Conservation (phyloP, 148 eudicot species). For the Rhododendron ovatum region DNA sequence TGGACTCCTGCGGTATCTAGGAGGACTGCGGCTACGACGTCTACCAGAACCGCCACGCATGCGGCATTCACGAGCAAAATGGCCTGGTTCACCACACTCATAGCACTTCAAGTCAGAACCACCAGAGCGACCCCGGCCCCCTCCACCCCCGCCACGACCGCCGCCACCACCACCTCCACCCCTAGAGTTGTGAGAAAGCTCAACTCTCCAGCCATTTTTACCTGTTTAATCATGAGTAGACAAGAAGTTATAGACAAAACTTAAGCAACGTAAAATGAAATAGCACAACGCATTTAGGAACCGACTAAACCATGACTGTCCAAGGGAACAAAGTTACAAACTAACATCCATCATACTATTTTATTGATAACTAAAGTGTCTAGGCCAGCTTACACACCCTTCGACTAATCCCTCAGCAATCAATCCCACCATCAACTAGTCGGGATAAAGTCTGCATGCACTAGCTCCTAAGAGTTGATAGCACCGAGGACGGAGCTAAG, state of each 20-base stretch:
- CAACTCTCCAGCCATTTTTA: constrained; percentile 98
- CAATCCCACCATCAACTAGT: too few relatives aligned
- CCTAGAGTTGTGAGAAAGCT: constrained; percentile 91
- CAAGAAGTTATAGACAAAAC: neutral
- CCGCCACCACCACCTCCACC: constrained; percentile 61
- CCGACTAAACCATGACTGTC: neutral
- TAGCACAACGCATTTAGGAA: neutral
- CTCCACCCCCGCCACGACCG: constrained; percentile 45
- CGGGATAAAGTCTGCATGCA: neutral
- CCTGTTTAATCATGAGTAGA: constrained; percentile 31
- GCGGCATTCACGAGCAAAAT: constrained; percentile 97
- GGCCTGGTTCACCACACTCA: constrained; percentile 96
- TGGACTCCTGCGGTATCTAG: constrained; percentile 93
- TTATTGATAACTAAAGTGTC: too few relatives aligned
- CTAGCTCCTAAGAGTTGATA: neutral
- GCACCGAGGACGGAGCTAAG: neutral
- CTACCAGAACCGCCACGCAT: constrained; percentile 66
- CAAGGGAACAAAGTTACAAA: too few relatives aligned
- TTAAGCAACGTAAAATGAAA: neutral
- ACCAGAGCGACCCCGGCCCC: constrained; percentile 83
- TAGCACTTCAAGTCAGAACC: constrained; percentile 97
- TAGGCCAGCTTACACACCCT: too few relatives aligned
- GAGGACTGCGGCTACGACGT: constrained; percentile 76
- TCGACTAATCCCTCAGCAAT: too few relatives aligned
- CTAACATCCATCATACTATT: too few relatives aligned